These are phyloP conservation scores for Fusarium coicis DNA, from an alignment of 2,329 filamentous ascomycete genomes.

Conservation along the genomic window DNA sequence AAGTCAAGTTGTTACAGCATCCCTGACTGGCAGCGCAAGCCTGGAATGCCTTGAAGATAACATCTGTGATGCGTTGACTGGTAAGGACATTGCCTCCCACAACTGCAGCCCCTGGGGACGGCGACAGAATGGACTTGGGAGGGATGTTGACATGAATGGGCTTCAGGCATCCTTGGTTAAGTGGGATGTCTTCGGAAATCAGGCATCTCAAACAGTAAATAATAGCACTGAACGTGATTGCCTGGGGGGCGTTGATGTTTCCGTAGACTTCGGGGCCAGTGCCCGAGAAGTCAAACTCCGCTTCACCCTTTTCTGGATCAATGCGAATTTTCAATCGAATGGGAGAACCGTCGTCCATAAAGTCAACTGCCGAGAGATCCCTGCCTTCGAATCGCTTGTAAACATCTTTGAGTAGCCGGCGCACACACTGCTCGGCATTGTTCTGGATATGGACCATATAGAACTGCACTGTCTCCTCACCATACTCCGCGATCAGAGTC, in stretches of 20 bases:
- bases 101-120: slow-evolving; percentile 80
- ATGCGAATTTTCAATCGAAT: slow-evolving; percentile 81
- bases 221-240: slow-evolving; percentile 86
- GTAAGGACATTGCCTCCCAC: slow-evolving; percentile 81
- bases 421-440: slow-evolving; percentile 80
- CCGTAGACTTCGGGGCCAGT: slow-evolving; percentile 84
- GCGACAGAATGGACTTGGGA: slow-evolving; percentile 77
- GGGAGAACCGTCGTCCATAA: slow-evolving; percentile 86
- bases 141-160: slow-evolving; percentile 81
- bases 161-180: slow-evolving; percentile 84
- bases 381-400: slow-evolving; percentile 76
- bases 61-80: slow-evolving; percentile 57
- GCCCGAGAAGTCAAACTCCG: slow-evolving; percentile 82
- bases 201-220: slow-evolving; percentile 86
- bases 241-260: slow-evolving; percentile 84
- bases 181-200: slow-evolving; percentile 82
- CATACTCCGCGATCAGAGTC: slow-evolving; percentile 79
- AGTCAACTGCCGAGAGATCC: slow-evolving; percentile 77
- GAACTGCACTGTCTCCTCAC: slow-evolving; percentile 80
- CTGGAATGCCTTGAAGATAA: slow-evolving; percentile 74
- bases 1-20: slow-evolving; percentile 86
- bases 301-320: slow-evolving; percentile 78
- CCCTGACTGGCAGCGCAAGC: slow-evolving; percentile 84
- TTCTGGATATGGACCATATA: slow-evolving; percentile 87
- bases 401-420: slow-evolving; percentile 77